Conservation (phyloP, 345 rosid genomes). For the Barbarea vulgaris region DNA sequence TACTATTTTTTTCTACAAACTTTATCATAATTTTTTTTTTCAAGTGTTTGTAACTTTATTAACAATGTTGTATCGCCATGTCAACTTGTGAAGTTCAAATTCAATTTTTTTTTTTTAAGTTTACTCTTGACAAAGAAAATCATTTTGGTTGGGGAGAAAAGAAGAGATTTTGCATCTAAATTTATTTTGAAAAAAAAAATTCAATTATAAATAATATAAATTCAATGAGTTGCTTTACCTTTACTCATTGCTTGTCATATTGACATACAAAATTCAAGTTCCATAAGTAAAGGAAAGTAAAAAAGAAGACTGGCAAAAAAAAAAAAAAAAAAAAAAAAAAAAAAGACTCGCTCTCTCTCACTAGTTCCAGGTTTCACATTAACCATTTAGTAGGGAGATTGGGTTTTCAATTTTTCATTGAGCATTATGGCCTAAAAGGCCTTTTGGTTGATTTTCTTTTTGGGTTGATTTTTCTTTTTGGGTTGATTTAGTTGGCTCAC, state of each 20-base stretch:
- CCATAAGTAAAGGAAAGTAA: not conserved
- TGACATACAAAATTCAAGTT: constrained; percentile 5
- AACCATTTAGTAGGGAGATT: not conserved
- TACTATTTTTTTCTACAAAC: not conserved
- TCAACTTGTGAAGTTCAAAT: not conserved
- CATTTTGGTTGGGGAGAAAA: too few relatives aligned
- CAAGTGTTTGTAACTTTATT: too few relatives aligned
- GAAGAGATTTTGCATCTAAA: not conserved
- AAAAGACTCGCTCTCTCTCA: not conserved
- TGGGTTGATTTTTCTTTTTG: too few relatives aligned
- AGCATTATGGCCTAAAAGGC: not conserved
- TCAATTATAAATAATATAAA: not conserved
- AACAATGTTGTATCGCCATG: too few relatives aligned
- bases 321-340: too few relatives aligned
- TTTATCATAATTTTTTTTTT: too few relatives aligned
- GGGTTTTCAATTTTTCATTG: not conserved
- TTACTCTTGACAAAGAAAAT: too few relatives aligned
- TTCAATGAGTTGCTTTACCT: not conserved
- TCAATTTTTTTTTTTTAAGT: not conserved
- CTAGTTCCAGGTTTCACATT: not conserved
- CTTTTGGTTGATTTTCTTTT: not conserved
- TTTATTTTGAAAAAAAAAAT: not conserved
- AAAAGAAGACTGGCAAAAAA: too few relatives aligned
- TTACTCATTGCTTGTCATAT: not conserved
- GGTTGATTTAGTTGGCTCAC: too few relatives aligned